Conservation (phyloP, 148 eudicot species). For the Heliamphora exappendiculata region DNA sequence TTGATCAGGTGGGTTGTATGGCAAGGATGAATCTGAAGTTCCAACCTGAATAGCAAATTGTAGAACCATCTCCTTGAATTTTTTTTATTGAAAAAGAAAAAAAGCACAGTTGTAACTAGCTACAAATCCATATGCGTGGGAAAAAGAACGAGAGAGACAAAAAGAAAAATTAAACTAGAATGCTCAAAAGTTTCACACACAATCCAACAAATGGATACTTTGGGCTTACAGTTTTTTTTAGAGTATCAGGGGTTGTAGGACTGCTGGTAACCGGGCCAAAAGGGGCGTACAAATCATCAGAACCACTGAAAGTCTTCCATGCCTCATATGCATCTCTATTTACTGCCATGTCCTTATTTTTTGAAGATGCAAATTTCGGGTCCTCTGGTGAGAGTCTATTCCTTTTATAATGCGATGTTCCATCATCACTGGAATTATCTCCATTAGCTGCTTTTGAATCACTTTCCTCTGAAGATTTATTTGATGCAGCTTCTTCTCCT, state of each 20-base stretch:
- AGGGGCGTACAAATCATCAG: conserved; percentile 21
- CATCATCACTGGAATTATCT: conserved; percentile 19
- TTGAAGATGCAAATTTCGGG: conserved; percentile 22
- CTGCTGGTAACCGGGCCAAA: conserved; percentile 23
- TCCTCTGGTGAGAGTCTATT: conserved; percentile 27
- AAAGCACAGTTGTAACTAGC: neutral
- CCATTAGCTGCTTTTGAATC: conserved; percentile 16
- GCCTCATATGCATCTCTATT: conserved; percentile 21
- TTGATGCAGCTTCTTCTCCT: conserved; percentile 15
- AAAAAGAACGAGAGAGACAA: neutral
- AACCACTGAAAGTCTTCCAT: conserved; percentile 15
- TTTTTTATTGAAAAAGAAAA: neutral
- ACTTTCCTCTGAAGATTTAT: conserved; percentile 13
- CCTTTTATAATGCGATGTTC: conserved; percentile 24
- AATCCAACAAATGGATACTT: neutral
- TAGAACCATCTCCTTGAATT: conserved; percentile 5
- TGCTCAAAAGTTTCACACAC: neutral
- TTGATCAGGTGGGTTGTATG: conserved; percentile 74
- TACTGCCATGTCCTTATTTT: conserved; percentile 20
- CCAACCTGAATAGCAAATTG: conserved; percentile 32
- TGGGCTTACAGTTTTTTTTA: conserved; percentile 37
- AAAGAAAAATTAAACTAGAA: neutral
- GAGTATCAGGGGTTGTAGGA: conserved; percentile 22
- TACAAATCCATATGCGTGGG: neutral
- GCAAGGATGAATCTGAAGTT: conserved; percentile 30